Base-by-base conservation (phyloP, 371 early-diverging fungal genomes). In the Syncephalastrum racemosum region DNA sequence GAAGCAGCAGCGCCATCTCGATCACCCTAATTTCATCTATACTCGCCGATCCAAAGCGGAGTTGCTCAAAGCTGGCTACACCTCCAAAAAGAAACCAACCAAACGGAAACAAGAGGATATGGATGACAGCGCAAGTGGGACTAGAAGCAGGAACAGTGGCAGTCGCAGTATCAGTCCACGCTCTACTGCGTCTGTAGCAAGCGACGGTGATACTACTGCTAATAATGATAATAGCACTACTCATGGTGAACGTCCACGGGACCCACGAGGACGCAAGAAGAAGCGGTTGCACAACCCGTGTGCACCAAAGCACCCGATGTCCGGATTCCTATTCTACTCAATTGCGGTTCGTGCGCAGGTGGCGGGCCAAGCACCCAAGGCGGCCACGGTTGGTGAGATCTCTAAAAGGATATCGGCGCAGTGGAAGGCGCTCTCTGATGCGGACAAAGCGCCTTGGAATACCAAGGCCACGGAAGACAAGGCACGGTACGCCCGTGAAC, bases 271-370 rank as follows among this genome's bases (percentile, higher is more conserved):
- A n/a, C 58, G 80, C 19, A 85, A 87, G 56, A 89, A 86, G 64
- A 85, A 84, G 54, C 74, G 79, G 19, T 65, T 71, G 25, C 81
- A 84, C 56, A 81, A 85, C 45, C 82, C 85, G 1, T 71, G 72
- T 46, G 84, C 85, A n/a, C 91, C 91, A 22, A 88, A 88, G 53
- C 91, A 90, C 57, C 90, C 91, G 27, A 89, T 89, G 81, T 87
- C 89, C 1, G 88, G 83, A 7, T 90, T 88, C 59, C 59, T 90
- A 19, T 89, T 84, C 52, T 90, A 81, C 53, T 73, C 88, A 22
- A 82, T 77, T 4, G 67, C 79, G 2, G 83, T 83, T 58, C 67
- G 90, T 15, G 82, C 86, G 2, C 61, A 77, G 4, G 73, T 86
- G 41, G 83, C 84, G 13, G 67, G 74, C 39, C 70, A 78, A 44